Evolutionary conservation across 1,284 basidiomycete genomes (phyloP), one percentile per base, ranked within the genome.

Genomic region (Boletellus deceptivus): DNA sequence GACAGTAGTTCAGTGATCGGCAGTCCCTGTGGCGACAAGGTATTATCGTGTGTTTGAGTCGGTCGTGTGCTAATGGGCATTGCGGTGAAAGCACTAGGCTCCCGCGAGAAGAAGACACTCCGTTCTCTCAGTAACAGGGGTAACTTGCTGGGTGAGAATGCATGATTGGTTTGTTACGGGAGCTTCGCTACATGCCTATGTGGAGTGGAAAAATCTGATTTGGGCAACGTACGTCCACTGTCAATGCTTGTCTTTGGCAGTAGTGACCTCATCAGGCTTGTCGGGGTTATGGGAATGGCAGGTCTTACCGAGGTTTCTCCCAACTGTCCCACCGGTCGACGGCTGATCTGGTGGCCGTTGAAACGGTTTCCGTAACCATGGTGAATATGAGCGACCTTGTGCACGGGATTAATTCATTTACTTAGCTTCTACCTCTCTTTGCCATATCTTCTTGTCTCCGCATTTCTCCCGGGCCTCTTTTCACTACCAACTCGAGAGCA

Each of bases 351-450:
- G 29, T 29, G 29, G 29, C 11, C 29, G 29, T 4, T 29, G 22
- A 25, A 24, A 36, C 14, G 3, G 11, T 48, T 36, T 33, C 40
- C 37, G 61, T 63, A 63, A 52, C 37, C 62, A 63, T 63, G 62
- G 58, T n/a, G 31, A 63, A 50, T 31, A 40, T 22, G 29, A 39
- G 43, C n/a, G 53, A 39, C 55, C 27, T 31, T 51, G 24, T 51
- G 11, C 48, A 49, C 47, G 43, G 45, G 46, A 48, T 59, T 37
- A 53, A 52, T 36, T 36, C 50, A 22, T 35, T 36, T 22, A 20
- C 20, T 4, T 27, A 25, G 24, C 16, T 40, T 40, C 31, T 10
- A 33, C 16, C n/a, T 43, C 42, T 46, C 49, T 36, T 46, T 53
- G 45, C 46, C 16, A 33, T 16, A 16, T 43, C 42, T 46, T 46